Base-by-base conservation (phyloP, 306 rosid genomes). In the Trichosanthes truncata region DNA sequence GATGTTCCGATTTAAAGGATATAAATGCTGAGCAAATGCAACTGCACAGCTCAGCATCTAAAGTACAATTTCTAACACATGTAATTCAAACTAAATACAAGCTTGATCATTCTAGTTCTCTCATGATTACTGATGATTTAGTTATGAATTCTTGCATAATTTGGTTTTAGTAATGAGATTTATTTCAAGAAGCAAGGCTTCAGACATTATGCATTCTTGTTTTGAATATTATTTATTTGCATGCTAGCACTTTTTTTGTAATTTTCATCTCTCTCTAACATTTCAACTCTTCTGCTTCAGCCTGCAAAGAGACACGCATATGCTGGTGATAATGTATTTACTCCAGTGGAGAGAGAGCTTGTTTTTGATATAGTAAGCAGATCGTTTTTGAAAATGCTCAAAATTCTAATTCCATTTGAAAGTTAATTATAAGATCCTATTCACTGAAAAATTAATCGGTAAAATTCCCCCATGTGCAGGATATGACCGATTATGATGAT, bases 401-500 rank as follows among this genome's bases (percentile, higher is more conserved):
- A 65, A 25, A 26, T 49, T 66, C 75, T 31, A 21, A 63, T 23
- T 21, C 46, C 23, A 25, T 60, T 33, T 21, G 25, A 77, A 40
- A 33, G 48, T 51, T 52, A 55, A 35, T 6, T 21, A 53, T 35
- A 1, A 45, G 8, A 13, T 57, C 25, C 4, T 78, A 13, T 59
- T 41, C 66, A 10, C 14, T 51, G 77, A 36, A 25, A 68, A 68
- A 17, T 4, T 35, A 21, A 40, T 68, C n/a, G 31, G 49, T 65
- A 4, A 25, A 46, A 31, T 21, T 12, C 59, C 68, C 80, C 53
- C 43, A 8, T 25, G 57, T 26, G 76, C 89, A 93, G 97, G 99
- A 95, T 88, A 91, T 95, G 80, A 71, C 96, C 36, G 97, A 93
- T 82, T 95, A 95, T 20, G 97, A 95, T 87, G 97, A 95, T 83